These are phyloP conservation scores for Pseudogymnoascus sp. DNA, from an alignment of 2,329 filamentous ascomycete genomes.

Conservation along the genomic window DNA sequence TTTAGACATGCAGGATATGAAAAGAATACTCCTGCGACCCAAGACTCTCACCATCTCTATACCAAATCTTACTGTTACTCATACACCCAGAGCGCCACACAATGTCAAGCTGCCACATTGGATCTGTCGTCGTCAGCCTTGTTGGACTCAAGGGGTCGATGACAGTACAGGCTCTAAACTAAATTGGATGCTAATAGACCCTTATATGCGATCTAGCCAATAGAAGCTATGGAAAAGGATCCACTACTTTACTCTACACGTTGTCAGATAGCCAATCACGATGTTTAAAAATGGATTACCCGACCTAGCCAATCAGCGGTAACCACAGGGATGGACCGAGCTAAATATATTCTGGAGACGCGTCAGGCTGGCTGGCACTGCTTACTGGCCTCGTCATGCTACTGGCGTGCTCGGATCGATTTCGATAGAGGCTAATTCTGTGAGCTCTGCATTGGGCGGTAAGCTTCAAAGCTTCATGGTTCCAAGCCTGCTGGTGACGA, in stretches of 20 bases:
- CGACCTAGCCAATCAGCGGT: not conserved
- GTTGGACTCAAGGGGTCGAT: not conserved
- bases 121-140: not conserved
- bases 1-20: too few relatives aligned
- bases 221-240: not conserved
- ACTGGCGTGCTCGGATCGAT: not conserved
- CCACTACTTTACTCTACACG: not conserved
- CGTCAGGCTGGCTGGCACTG: not conserved
- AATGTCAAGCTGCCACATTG: not conserved
- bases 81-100: not conserved
- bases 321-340: not conserved
- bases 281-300: not conserved
- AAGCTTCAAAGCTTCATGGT: not conserved
- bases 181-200: not conserved
- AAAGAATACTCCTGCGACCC: too few relatives aligned
- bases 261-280: not conserved
- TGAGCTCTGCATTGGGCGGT: not conserved
- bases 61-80: not conserved
- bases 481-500: not conserved
- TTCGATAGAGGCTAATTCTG: not conserved
- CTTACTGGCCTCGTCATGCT: not conserved
- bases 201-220: not conserved
- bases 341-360: not conserved
- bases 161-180: not conserved
- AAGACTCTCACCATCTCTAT: too few relatives aligned